phyloP scores from a whole-genome alignment of 371 early-diverging fungal genomes.

The Rhizopus microsporus region DNA sequence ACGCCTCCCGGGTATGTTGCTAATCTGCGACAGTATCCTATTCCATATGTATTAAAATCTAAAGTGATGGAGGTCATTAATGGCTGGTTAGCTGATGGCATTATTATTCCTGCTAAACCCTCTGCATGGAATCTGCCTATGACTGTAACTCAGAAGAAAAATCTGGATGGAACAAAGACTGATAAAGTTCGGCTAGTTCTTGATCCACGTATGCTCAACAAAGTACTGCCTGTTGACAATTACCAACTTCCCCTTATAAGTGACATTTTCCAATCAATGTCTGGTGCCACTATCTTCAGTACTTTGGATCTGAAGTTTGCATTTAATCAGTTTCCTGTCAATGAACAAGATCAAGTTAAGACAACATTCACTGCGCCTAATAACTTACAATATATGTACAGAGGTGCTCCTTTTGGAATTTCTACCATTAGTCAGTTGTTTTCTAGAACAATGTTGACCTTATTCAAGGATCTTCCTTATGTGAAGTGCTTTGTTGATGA shows the following conservation, averaged over 20 bases:
- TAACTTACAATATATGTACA: constrained; percentile 15
- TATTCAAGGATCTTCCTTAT: constrained; percentile 15
- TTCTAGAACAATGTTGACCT: constrained; percentile 5
- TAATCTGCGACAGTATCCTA: constrained; percentile 11
- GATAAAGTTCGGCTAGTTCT: constrained; percentile 8
- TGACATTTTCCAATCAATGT: constrained; percentile 11
- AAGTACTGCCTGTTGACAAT: constrained; percentile 2
- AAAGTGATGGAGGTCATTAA: constrained; percentile 8
- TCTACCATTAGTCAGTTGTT: constrained; percentile 9
- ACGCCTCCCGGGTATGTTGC: constrained; percentile 1
- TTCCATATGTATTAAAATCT: constrained; percentile 9
- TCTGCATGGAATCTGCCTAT: no score
- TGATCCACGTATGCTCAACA: constrained; percentile 9
- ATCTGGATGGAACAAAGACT: neutral
- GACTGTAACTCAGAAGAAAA: no score
- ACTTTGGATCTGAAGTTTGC: constrained; percentile 15
- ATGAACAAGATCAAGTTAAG: constrained; percentile 8
- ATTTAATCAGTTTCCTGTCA: constrained; percentile 10
- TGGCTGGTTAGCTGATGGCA: no score
- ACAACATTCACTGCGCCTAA: constrained; percentile 16
- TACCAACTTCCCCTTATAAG: constrained; percentile 7
- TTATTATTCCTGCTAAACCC: no score
- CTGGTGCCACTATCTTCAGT: constrained; percentile 1
- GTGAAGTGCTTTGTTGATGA: constrained; percentile 18
- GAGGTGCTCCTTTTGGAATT: constrained; percentile 15